These are phyloP conservation scores for Aspergillus texensis DNA, from an alignment of 2,329 filamentous ascomycete species.

Conservation along the genomic window DNA sequence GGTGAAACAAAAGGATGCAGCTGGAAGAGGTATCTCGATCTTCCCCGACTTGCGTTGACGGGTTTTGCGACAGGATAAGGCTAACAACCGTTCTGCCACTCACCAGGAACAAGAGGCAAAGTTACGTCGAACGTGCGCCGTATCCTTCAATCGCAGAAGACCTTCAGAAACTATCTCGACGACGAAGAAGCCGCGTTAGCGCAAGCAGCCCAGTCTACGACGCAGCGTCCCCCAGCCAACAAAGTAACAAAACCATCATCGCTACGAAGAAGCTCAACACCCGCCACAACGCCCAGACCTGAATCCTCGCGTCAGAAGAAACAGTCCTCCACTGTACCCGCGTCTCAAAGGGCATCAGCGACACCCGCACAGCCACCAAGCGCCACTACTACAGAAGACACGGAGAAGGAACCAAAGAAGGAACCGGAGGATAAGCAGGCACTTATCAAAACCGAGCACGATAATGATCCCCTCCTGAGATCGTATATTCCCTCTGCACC, in stretches of 20 bases:
- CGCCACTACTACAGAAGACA: conserved; percentile 7
- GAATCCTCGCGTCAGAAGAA: conserved; percentile 21
- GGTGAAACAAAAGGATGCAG: conserved; percentile 53
- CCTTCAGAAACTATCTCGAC: conserved; percentile 54
- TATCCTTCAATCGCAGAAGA: conserved; percentile 53
- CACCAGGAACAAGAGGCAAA: conserved; percentile 41
- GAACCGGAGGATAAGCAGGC: conserved; percentile 21
- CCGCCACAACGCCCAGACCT: conserved; percentile 21
- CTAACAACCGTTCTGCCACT: background rate
- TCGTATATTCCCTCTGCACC: conserved; percentile 47
- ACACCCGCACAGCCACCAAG: conserved; percentile 10
- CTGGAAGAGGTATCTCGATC: conserved; percentile 38
- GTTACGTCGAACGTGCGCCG: conserved; percentile 50
- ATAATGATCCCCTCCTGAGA: conserved; percentile 46
- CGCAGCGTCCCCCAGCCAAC: conserved; percentile 21
- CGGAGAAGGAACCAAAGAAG: conserved; percentile 17
- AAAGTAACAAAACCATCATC: conserved; percentile 27
- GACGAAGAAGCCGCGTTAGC: conserved; percentile 51
- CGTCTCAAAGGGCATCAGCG: conserved; percentile 9
- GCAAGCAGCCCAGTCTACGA: conserved; percentile 18
- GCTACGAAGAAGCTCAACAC: conserved; percentile 32
- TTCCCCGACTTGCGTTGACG: background rate
- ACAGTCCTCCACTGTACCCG: conserved; percentile 16
- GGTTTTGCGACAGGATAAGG: background rate
- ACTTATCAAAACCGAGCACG: conserved; percentile 39